phyloP scores from a whole-genome alignment of 805 yeast genomes.

The Torulaspora delbrueckii region DNA sequence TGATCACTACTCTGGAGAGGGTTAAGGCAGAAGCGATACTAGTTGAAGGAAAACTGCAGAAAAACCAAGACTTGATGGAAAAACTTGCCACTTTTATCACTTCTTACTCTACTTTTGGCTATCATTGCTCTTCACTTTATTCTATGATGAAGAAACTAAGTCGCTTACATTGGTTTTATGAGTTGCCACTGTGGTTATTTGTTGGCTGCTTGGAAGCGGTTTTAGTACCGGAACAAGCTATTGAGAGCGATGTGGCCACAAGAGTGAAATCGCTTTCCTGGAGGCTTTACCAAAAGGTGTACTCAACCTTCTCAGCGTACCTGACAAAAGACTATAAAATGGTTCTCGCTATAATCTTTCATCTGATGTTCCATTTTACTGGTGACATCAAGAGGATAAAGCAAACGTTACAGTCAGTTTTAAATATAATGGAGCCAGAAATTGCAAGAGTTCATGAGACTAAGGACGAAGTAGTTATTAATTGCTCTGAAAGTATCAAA shows the following conservation, averaged over 20 bases:
- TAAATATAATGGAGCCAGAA: background rate
- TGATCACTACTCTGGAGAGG: slow-evolving; percentile 55
- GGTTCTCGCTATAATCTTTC: slow-evolving; percentile 41
- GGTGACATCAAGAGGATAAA: slow-evolving; percentile 13
- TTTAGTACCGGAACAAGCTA: slow-evolving; percentile 17
- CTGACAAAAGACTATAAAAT: slow-evolving; percentile 43
- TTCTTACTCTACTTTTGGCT: slow-evolving; percentile 51
- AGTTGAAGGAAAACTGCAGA: slow-evolving; percentile 49
- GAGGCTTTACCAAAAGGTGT: slow-evolving; percentile 45
- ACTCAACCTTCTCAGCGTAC: slow-evolving; percentile 43
- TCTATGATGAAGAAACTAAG: slow-evolving; percentile 42
- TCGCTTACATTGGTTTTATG: slow-evolving; percentile 49
- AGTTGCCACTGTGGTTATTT: slow-evolving; percentile 49
- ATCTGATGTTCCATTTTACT: slow-evolving; percentile 20
- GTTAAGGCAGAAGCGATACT: slow-evolving; percentile 59
- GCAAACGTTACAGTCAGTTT: background rate
- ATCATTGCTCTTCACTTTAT: slow-evolving; percentile 48
- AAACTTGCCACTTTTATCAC: slow-evolving; percentile 47
- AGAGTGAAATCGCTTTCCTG: slow-evolving; percentile 35
- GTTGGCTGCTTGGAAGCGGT: slow-evolving; percentile 34
- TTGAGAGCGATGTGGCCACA: slow-evolving; percentile 4
- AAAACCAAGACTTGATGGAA: slow-evolving; percentile 51
- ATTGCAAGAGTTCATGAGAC: background rate
- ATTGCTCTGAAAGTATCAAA: background rate
- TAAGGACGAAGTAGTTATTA: no score